Evolutionary conservation across 2,329 filamentous ascomycete species (phyloP).

Genomic region (Phialophora tarda): DNA sequence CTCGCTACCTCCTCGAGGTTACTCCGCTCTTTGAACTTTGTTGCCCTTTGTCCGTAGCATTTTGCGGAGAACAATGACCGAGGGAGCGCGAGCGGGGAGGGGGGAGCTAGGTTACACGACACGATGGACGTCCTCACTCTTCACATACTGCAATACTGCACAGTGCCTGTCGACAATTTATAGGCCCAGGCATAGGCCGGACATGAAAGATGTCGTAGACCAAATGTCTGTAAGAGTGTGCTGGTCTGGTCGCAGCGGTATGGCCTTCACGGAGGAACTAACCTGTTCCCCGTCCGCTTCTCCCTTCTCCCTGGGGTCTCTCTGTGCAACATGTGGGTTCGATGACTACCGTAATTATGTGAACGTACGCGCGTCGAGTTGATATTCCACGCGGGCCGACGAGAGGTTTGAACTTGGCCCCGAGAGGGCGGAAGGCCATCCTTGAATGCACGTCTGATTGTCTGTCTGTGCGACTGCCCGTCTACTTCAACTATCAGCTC

Average conservation of each 20-base stretch:
- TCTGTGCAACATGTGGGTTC: background rate
- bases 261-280: too few relatives aligned
- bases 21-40: background rate
- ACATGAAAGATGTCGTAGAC: background rate
- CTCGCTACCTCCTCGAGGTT: background rate
- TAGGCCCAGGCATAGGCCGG: too few relatives aligned
- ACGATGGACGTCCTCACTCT: background rate
- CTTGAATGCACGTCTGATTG: too few relatives aligned
- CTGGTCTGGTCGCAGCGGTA: background rate
- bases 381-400: background rate
- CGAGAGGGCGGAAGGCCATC: background rate
- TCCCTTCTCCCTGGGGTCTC: background rate
- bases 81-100: background rate
- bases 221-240: background rate
- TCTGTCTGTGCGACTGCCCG: too few relatives aligned
- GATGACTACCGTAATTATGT: background rate
- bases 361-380: background rate
- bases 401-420: background rate
- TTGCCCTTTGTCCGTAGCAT: background rate
- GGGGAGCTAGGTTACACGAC: background rate
- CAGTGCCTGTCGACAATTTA: too few relatives aligned
- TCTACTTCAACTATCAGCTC: background rate
- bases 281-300: too few relatives aligned
- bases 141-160: too few relatives aligned
- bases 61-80: background rate